A percentile compares a stretch with the other conserved stretches of the same genome.
Evolutionary conservation across 2,329 filamentous ascomycete species (phyloP).

Genomic region (Apiospora pterosperma): DNA sequence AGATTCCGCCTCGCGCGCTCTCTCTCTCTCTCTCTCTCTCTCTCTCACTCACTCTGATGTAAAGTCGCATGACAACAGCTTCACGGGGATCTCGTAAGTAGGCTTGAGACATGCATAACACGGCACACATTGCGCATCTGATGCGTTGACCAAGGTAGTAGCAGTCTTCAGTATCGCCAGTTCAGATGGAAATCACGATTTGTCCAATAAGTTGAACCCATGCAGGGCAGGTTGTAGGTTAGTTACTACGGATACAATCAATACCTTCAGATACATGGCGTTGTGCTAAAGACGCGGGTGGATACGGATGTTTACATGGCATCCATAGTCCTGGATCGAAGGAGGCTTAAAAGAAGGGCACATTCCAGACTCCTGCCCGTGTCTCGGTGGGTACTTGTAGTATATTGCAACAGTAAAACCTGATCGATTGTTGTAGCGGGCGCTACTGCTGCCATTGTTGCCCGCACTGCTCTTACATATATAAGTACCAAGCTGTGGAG

Average conservation of each 20-base stretch:
- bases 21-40: background rate
- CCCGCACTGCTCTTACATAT: background rate
- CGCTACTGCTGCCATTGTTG: background rate
- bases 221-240: no score
- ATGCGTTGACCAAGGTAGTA: background rate
- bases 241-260: background rate
- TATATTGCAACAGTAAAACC: background rate
- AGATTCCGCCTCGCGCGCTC: background rate
- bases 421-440: background rate
- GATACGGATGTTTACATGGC: background rate
- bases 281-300: background rate
- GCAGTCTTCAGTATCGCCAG: background rate
- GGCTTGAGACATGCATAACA: background rate
- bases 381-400: background rate
- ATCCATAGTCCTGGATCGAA: background rate
- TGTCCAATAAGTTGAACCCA: background rate
- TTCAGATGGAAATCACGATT: background rate
- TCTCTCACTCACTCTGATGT: background rate
- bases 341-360: conserved; percentile 1
- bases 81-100: background rate
- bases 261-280: background rate
- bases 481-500: background rate
- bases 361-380: background rate
- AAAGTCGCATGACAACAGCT: background rate
- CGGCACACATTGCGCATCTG: background rate